Evolutionary conservation across 1,284 basidiomycete genomes (phyloP), one percentile per base, ranked within the genome.

Genomic region (Rhizoctonia solani): DNA sequence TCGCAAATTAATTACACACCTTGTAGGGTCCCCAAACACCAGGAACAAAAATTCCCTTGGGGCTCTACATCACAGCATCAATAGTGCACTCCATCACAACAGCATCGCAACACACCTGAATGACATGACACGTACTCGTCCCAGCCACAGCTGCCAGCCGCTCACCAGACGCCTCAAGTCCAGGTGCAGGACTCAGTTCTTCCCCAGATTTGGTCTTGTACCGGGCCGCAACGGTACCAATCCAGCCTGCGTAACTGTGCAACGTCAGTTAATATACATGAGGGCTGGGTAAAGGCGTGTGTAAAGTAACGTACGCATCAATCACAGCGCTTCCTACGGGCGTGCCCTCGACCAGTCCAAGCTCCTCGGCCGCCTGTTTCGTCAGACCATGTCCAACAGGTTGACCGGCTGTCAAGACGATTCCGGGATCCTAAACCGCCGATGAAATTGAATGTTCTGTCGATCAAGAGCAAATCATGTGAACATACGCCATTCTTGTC

Each of bases 21-120:
- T 89, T 91, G 79, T 98, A 99, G 0, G 96, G 97, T 0, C 96
- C 96, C 96, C 96, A 99, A 47, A 96, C 90, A 5, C 96, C 95
- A 32, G 88, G 85, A 1, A 98, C 96, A 71, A 95, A 92, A 23
- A 96, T 86, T 8, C 90, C 90, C 68, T 65, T 44, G 2, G 68
- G 68, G 23, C 56, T 69, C 68, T 69, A 34, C 25, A 29, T 16
- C 27, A n/a, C 96, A 59, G 39, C 4, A 3, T 34, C 11, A 30
- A 4, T 16, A 8, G n/a, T 34, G 21, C 58, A 25, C 3, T 21
- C 16, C 23, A 8, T 8, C 16, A 34, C 52, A 47, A 14, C n/a
- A n/a, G n/a, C n/a, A n/a, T n/a, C n/a, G n/a, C n/a, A 11, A 74
- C 77, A 41, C 63, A 88, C 88, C 81, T 93, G 91, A 1, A 95